phyloP scores from a whole-genome alignment of 345 rosid species.

The Lagerstroemia speciosa region DNA sequence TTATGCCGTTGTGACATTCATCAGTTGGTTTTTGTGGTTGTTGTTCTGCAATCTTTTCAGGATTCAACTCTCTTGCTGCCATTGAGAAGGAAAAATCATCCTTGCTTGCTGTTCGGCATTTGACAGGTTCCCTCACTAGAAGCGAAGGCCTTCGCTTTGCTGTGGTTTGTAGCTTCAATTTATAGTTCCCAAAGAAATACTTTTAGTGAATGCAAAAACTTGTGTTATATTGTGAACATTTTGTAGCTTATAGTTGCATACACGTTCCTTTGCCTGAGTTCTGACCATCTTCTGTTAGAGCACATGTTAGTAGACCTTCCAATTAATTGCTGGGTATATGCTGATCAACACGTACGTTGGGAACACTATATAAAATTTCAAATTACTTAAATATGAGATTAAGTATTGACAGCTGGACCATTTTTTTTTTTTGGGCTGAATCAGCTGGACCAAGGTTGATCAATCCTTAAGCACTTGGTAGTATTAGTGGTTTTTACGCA shows the following conservation, averaged over 20 bases:
- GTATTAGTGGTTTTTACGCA: neutral
- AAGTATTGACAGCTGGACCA: no score
- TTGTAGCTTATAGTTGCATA: neutral
- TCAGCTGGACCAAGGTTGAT: no score
- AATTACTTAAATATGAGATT: no score
- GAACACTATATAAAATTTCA: no score
- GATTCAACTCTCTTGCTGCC: slow-evolving; percentile 16
- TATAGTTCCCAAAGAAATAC: no score
- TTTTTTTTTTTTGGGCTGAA: no score
- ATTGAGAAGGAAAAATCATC: slow-evolving; percentile 29
- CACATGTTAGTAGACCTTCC: neutral
- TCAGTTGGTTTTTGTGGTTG: neutral
- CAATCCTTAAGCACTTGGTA: neutral
- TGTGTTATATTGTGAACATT: neutral
- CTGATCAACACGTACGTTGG: neutral
- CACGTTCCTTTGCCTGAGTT: neutral
- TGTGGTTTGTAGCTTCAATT: slow-evolving; percentile 34
- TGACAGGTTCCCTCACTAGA: slow-evolving; percentile 56
- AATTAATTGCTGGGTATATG: neutral
- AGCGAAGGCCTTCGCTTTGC: slow-evolving; percentile 82
- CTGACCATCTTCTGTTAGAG: neutral
- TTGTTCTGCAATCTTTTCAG: slow-evolving; percentile 15
- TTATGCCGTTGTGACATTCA: neutral
- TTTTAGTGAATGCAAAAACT: neutral
- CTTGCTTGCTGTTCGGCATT: slow-evolving; percentile 48